Conservation (phyloP, 2,329 filamentous ascomycete species). For the Davidsoniella virescens region DNA sequence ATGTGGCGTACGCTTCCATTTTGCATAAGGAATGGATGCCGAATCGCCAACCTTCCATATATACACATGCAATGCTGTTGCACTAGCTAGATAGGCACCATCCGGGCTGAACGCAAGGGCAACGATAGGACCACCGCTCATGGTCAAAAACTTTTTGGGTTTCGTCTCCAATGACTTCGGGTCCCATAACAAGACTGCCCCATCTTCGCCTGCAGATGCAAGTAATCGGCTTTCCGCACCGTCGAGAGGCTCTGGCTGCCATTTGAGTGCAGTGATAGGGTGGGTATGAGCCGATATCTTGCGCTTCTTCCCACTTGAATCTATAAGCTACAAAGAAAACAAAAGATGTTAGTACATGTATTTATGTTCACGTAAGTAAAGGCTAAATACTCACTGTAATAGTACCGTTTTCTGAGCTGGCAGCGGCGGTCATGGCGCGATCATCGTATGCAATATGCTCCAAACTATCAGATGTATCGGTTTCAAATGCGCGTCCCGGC, state of each 20-base stretch:
- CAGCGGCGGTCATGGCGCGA: slow-evolving; percentile 39
- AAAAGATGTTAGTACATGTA: slow-evolving; percentile 1
- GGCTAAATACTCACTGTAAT: slow-evolving; percentile 36
- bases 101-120: slow-evolving; percentile 47
- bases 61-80: slow-evolving; percentile 39
- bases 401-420: slow-evolving; percentile 37
- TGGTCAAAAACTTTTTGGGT: slow-evolving; percentile 42
- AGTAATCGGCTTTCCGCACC: slow-evolving; percentile 36
- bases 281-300: slow-evolving; percentile 44
- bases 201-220: slow-evolving; percentile 46
- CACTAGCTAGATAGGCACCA: slow-evolving; percentile 45
- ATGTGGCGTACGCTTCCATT: slow-evolving; percentile 39
- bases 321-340: slow-evolving; percentile 31
- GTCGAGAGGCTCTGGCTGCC: slow-evolving; percentile 34
- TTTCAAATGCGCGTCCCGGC: slow-evolving; percentile 33
- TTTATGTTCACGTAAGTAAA: background rate
- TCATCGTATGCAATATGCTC: slow-evolving; percentile 40
- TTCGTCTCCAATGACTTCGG: slow-evolving; percentile 37
- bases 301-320: slow-evolving; percentile 34
- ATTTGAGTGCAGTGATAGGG: slow-evolving; percentile 39
- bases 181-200: slow-evolving; percentile 47
- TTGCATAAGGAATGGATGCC: slow-evolving; percentile 36
- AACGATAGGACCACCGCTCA: slow-evolving; percentile 37
- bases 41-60: slow-evolving; percentile 50
- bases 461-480: slow-evolving; percentile 36